Evolutionary conservation across 768 basidiomycete genomes (phyloP).

Genomic region (Lepiota brunneoincarnata): DNA sequence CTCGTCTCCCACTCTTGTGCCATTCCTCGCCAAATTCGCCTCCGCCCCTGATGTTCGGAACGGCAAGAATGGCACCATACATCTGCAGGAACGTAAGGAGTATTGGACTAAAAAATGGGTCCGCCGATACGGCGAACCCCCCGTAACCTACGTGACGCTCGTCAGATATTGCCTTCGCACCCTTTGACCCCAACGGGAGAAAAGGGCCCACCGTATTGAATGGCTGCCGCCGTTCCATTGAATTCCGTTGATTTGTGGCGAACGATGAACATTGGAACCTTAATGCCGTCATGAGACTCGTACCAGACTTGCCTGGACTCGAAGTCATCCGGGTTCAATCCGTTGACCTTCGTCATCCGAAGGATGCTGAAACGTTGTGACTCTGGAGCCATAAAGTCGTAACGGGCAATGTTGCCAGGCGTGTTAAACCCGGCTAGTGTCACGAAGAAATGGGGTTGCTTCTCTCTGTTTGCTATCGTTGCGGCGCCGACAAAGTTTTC

Average conservation of each 20-base stretch:
- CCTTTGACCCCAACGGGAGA: background rate
- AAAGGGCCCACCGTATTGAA: slow-evolving; percentile 62
- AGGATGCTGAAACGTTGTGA: background rate
- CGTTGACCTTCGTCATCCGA: slow-evolving; percentile 45
- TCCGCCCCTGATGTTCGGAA: slow-evolving; percentile 60
- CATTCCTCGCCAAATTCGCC: slow-evolving; percentile 79
- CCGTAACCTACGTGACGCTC: slow-evolving; percentile 55
- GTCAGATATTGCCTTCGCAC: background rate
- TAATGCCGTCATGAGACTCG: slow-evolving; percentile 70
- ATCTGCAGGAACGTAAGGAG: slow-evolving; percentile 69
- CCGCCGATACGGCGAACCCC: slow-evolving; percentile 69
- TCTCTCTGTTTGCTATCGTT: background rate
- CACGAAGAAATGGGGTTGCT: slow-evolving; percentile 1
- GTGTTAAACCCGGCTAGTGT: background rate
- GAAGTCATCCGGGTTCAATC: slow-evolving; percentile 65
- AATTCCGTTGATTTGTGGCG: slow-evolving; percentile 63
- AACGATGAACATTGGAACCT: slow-evolving; percentile 83
- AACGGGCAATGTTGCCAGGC: background rate
- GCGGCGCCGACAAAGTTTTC: background rate
- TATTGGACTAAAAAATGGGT: slow-evolving; percentile 66
- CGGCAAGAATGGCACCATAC: slow-evolving; percentile 65
- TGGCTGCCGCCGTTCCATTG: slow-evolving; percentile 70
- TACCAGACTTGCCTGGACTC: slow-evolving; percentile 74
- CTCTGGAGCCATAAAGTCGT: slow-evolving; percentile 3
- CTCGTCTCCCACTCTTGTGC: slow-evolving; percentile 69